phyloP scores from a whole-genome alignment of 148 eudicot species.

The Chenopodium album region DNA sequence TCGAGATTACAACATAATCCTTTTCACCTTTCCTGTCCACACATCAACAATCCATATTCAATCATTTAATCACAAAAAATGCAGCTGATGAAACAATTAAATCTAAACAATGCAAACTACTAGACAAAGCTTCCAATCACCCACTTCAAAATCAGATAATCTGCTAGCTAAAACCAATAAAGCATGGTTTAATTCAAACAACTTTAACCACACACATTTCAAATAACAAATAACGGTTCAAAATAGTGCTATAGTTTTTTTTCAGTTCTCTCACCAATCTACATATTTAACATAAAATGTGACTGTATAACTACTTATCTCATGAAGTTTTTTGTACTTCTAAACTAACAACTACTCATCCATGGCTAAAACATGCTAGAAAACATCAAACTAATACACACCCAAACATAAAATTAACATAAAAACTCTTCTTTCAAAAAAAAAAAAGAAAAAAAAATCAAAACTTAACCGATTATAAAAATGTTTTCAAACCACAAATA shows the following conservation, averaged over 20 bases:
- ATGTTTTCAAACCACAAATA: not conserved
- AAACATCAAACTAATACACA: constrained; percentile 6
- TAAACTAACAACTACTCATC: constrained; percentile 17
- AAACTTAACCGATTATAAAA: not conserved
- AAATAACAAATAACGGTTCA: not conserved
- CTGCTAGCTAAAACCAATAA: constrained; percentile 19
- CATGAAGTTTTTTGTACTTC: constrained; percentile 13
- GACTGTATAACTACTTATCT: constrained; percentile 20
- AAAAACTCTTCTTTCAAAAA: not conserved
- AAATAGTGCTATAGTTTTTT: constrained; percentile 5
- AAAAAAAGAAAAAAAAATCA: constrained; percentile 4
- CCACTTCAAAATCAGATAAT: constrained; percentile 9
- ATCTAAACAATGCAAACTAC: not conserved
- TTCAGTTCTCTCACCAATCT: constrained; percentile 5
- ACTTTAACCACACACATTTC: constrained; percentile 24
- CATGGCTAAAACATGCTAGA: constrained; percentile 8
- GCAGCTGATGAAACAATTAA: not conserved
- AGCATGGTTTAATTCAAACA: not conserved
- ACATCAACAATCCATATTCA: constrained; percentile 6
- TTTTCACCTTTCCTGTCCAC: constrained; percentile 32
- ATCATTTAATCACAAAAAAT: not conserved
- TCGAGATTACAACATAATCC: constrained; percentile 36
- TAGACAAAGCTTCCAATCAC: constrained; percentile 2
- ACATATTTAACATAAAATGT: not conserved
- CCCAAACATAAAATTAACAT: not conserved